Evolutionary conservation across 2,329 filamentous ascomycete genomes (phyloP).

Genomic region (Cadophora gregata): DNA sequence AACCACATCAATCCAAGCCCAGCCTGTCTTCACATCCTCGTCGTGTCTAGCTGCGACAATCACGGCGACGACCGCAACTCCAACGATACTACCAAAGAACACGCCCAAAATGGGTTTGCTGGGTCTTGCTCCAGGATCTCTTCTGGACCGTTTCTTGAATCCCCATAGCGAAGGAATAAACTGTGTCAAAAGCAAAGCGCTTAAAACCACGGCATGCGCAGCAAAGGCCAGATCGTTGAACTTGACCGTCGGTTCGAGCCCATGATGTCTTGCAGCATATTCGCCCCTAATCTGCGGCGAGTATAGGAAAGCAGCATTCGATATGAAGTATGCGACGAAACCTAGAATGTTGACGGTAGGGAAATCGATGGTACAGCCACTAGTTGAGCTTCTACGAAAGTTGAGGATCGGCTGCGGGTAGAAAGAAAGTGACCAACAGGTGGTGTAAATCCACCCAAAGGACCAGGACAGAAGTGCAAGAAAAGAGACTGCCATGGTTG

Average conservation of each 20-base stretch:
- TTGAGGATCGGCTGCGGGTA: slow-evolving; percentile 91
- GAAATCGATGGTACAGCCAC: slow-evolving; percentile 87
- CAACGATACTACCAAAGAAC: slow-evolving; percentile 69
- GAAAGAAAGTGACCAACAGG: slow-evolving; percentile 86
- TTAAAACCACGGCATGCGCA: slow-evolving; percentile 77
- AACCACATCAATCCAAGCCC: slow-evolving; percentile 67
- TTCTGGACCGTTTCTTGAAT: slow-evolving; percentile 63
- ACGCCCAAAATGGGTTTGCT: slow-evolving; percentile 71
- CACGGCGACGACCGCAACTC: slow-evolving; percentile 54
- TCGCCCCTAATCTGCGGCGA: slow-evolving; percentile 78
- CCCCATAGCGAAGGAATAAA: slow-evolving; percentile 77
- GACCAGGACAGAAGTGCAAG: slow-evolving; percentile 59
- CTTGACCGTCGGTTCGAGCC: slow-evolving; percentile 81
- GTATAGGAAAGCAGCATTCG: slow-evolving; percentile 77
- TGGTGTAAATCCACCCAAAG: slow-evolving; percentile 77
- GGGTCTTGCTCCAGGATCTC: slow-evolving; percentile 58
- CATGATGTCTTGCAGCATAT: slow-evolving; percentile 80
- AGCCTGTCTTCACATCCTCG: slow-evolving; percentile 52
- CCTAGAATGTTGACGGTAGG: slow-evolving; percentile 75
- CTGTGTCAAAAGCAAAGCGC: slow-evolving; percentile 76
- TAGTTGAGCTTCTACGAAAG: slow-evolving; percentile 75
- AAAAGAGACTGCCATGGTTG: slow-evolving; percentile 45
- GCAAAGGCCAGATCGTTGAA: slow-evolving; percentile 93
- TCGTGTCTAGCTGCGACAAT: slow-evolving; percentile 50
- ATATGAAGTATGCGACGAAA: slow-evolving; percentile 77